Percentiles rank a stretch among this genome's conserved stretches.
These are phyloP conservation scores for Pseudopediastrum boryanum DNA, from an alignment of 139 green algal species.

Conservation along the genomic window DNA sequence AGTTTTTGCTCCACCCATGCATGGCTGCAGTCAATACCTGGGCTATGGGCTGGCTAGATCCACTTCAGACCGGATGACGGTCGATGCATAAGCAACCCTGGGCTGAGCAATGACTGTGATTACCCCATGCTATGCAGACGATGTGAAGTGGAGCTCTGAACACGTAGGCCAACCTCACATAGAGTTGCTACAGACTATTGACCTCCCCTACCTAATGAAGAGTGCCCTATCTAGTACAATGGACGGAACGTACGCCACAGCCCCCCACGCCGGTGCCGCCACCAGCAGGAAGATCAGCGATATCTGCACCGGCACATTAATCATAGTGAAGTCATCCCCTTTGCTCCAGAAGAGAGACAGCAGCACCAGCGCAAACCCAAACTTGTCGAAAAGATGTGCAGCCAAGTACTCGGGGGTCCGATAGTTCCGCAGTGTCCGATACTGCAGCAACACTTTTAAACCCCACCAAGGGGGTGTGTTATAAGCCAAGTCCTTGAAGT, in stretches of 20 bases:
- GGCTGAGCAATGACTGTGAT: no score
- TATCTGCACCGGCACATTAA: slow-evolving; percentile 24
- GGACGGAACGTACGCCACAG: slow-evolving; percentile 26
- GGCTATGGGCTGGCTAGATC: no score
- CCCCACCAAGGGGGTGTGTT: slow-evolving; percentile 78
- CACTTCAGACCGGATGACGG: no score
- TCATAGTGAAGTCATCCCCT: slow-evolving; percentile 14
- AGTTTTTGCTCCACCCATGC: no score
- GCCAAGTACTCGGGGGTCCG: slow-evolving; percentile 61
- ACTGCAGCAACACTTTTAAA: slow-evolving; percentile 64
- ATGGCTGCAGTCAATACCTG: no score
- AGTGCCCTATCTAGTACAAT: not conserved
- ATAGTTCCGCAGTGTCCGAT: slow-evolving; percentile 76
- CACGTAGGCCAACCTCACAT: no score
- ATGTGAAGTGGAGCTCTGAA: no score
- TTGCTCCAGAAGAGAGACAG: slow-evolving; percentile 31
- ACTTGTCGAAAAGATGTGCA: slow-evolving; percentile 79
- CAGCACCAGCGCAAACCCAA: slow-evolving; percentile 28
- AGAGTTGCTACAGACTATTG: no score
- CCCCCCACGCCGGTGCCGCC: not conserved
- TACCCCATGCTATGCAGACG: no score
- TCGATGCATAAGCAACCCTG: no score
- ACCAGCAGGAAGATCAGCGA: slow-evolving; percentile 31
- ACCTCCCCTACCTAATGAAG: no score
- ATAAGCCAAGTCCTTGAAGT: slow-evolving; percentile 59